These are phyloP conservation scores for Kondoa malvinella DNA, from an alignment of 768 basidiomycete genomes.

Conservation along the genomic window DNA sequence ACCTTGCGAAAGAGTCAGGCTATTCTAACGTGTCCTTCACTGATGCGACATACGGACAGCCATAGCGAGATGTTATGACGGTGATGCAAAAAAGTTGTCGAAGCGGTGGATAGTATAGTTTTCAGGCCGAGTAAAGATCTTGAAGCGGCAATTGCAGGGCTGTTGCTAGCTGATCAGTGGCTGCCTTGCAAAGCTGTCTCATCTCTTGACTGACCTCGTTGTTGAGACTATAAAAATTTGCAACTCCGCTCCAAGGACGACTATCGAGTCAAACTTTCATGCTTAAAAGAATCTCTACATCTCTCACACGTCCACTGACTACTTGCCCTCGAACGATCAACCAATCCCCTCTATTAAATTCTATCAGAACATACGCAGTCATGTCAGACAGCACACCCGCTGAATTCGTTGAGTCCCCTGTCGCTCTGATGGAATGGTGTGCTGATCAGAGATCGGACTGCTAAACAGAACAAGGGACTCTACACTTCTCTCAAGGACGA, in stretches of 20 bases:
- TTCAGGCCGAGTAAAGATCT: neutral
- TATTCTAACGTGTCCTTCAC: neutral
- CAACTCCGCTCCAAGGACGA: no score
- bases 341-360: neutral
- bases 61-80: slow-evolving; percentile 10
- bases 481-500: slow-evolving; percentile 74
- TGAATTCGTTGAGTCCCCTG: neutral
- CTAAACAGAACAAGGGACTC: slow-evolving; percentile 64
- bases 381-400: neutral
- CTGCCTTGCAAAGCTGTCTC: no score
- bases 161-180: no score
- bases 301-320: neutral
- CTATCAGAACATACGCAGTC: neutral
- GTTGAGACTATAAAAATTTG: no score
- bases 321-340: neutral
- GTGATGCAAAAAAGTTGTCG: slow-evolving; percentile 9
- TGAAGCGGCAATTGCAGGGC: neutral
- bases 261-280: neutral
- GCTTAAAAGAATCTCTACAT: neutral
- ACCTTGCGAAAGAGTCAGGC: slow-evolving; percentile 38
- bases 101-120: neutral
- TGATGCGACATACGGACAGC: neutral
- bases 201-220: no score
- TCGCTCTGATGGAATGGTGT: no score
- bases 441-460: neutral